These are phyloP conservation scores for Pyrus betulifolia DNA, from an alignment of 306 rosid species.

Conservation along the genomic window DNA sequence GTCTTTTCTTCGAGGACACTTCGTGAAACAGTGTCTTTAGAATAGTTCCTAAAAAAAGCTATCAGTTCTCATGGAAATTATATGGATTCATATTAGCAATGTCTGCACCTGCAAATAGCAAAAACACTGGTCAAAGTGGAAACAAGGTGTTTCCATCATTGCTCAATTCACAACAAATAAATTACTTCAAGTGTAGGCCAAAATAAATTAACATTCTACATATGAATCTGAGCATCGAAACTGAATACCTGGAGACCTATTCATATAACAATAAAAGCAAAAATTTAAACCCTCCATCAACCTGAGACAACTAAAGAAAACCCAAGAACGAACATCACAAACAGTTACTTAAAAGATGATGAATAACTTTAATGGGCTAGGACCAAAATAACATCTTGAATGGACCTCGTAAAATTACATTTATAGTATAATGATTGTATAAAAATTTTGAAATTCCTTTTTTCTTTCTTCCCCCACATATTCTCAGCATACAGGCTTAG, in stretches of 20 bases:
- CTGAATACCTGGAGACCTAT: background rate
- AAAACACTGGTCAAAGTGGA: background rate
- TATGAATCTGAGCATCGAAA: background rate
- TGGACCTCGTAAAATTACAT: background rate
- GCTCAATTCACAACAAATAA: background rate
- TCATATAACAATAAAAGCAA: background rate
- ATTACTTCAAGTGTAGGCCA: constrained; percentile 10
- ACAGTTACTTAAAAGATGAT: background rate
- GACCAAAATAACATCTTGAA: background rate
- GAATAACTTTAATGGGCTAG: background rate
- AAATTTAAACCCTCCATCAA: background rate
- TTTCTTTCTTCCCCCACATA: background rate
- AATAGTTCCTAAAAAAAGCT: constrained; percentile 82
- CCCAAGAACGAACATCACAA: background rate
- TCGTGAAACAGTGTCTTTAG: constrained; percentile 63
- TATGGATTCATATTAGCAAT: constrained; percentile 16
- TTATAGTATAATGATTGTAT: background rate
- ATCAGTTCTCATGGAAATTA: constrained; percentile 52
- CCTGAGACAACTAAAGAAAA: background rate
- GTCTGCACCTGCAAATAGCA: constrained; percentile 18
- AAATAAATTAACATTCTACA: background rate
- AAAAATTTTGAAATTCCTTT: background rate
- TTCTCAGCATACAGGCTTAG: constrained; percentile 9
- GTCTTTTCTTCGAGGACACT: constrained; percentile 60
- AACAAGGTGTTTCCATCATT: background rate